These are phyloP conservation scores for Acer negundo DNA, from an alignment of 345 rosid species.

Conservation along the genomic window DNA sequence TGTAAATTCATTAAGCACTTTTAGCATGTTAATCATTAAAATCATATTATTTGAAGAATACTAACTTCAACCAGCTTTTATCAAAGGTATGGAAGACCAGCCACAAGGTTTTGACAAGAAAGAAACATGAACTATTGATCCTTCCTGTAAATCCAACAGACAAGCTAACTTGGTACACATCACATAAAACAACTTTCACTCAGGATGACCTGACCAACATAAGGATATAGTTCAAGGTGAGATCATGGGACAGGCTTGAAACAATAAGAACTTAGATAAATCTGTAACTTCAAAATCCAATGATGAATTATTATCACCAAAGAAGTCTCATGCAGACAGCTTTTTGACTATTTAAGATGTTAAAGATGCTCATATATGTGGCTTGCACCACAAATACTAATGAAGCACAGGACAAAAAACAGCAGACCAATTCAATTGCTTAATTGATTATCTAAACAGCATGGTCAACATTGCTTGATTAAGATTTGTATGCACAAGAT, in stretches of 20 bases:
- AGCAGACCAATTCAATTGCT: neutral
- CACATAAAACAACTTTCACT: neutral
- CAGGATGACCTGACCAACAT: neutral
- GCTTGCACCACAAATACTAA: neutral
- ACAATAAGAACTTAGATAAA: neutral
- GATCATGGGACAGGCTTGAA: neutral
- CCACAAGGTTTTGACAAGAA: neutral
- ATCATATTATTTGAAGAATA: neutral
- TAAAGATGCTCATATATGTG: neutral
- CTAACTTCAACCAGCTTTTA: neutral
- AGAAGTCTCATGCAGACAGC: neutral
- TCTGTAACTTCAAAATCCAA: neutral
- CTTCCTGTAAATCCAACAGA: neutral
- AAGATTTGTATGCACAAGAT: too few species aligned
- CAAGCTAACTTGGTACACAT: neutral
- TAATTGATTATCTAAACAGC: neutral
- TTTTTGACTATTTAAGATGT: conserved; percentile 3
- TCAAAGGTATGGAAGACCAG: neutral
- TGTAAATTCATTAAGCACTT: neutral
- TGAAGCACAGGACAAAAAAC: neutral
- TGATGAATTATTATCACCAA: neutral
- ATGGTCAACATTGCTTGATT: neutral
- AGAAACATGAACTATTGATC: neutral
- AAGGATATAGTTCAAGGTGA: neutral
- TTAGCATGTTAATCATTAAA: neutral